Evolutionary conservation across 2,329 filamentous ascomycete genomes (phyloP), one percentile per base, ranked within the genome.

Genomic region (Monilinia vaccinii-corymbosi): DNA sequence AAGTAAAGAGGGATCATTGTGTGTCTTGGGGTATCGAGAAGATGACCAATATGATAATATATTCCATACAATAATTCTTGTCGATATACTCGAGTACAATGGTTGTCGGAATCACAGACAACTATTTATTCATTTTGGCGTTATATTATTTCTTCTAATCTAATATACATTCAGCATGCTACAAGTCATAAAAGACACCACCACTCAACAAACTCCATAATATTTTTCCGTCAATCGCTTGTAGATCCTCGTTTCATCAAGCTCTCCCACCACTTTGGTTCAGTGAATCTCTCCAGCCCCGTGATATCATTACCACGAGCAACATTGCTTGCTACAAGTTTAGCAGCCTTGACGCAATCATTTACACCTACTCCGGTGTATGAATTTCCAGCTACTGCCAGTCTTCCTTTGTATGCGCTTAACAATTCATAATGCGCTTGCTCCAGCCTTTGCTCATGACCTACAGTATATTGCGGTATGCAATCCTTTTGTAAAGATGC

Each of bases 381-480:
- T 70, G 78, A 81, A 58, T 75, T 77, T 3, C 81, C 81, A 1
- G 78, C 78, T 2, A 75, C 72, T 1, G 65, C 65, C 16, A 75
- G 32, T 49, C 66, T 69, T 10, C 72, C 72, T 11, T 62, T 62
- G 61, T 73, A 75, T 6, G 57, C 63, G 16, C 58, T 61, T 48
- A 65, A 62, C 25, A 74, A 49, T 47, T 72, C 70, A 14, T 52
- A 42, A 63, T 72, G 66, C 11, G 69, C 71, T 31, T 61, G 61
- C n/a, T 59, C 62, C 64, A 73, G 62, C 18, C 67, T 60, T 4
- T 48, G 11, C 2, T 66, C 58, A 55, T 97, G 93, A 40, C 91
- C 91, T 1, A 96, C 85, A 0, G 80, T 81, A 72, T 96, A 95
- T 75, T 99, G 94, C 13, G 94, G 93, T 65, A 99, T 94, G 71